These are phyloP conservation scores for Magnaporthales sp. DNA, from an alignment of 2,329 filamentous ascomycete genomes.

Conservation along the genomic window DNA sequence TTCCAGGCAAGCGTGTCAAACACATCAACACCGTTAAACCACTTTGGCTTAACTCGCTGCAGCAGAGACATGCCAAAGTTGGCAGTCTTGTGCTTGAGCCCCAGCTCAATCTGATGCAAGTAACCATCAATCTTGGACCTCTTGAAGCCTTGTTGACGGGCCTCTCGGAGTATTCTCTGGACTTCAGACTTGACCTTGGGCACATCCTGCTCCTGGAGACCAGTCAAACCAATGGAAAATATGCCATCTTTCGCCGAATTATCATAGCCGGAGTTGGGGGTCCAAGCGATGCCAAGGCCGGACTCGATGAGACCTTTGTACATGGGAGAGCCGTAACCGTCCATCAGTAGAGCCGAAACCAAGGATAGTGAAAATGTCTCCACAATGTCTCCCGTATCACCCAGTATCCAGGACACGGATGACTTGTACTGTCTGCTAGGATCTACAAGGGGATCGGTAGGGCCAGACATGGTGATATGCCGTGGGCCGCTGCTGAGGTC, in stretches of 20 bases:
- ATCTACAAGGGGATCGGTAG: conserved; percentile 78
- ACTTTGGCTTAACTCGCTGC: conserved; percentile 79
- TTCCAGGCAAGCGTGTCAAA: conserved; percentile 91
- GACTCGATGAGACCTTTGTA: conserved; percentile 85
- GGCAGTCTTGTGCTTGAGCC: conserved; percentile 90
- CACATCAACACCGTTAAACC: conserved; percentile 93
- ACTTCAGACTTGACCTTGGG: conserved; percentile 67
- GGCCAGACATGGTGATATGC: conserved; percentile 66
- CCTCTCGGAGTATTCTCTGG: conserved; percentile 61
- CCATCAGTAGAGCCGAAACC: conserved; percentile 75
- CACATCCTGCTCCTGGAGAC: conserved; percentile 76
- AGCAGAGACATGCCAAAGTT: conserved; percentile 89
- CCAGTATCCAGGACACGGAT: conserved; percentile 85
- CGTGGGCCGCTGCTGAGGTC: conserved; percentile 58
- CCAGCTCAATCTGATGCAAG: conserved; percentile 87
- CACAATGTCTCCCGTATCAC: conserved; percentile 70
- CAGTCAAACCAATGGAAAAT: conserved; percentile 84
- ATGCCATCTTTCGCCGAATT: conserved; percentile 67
- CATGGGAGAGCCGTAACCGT: conserved; percentile 90
- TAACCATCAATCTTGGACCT: conserved; percentile 86
- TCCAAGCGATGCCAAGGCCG: conserved; percentile 86
- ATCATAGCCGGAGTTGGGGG: conserved; percentile 89
- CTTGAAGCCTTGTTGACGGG: conserved; percentile 72
- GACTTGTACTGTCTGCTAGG: conserved; percentile 87
- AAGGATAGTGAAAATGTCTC: conserved; percentile 84